Conservation (phyloP, 768 basidiomycete species). For the Collybiopsis luxurians region DNA sequence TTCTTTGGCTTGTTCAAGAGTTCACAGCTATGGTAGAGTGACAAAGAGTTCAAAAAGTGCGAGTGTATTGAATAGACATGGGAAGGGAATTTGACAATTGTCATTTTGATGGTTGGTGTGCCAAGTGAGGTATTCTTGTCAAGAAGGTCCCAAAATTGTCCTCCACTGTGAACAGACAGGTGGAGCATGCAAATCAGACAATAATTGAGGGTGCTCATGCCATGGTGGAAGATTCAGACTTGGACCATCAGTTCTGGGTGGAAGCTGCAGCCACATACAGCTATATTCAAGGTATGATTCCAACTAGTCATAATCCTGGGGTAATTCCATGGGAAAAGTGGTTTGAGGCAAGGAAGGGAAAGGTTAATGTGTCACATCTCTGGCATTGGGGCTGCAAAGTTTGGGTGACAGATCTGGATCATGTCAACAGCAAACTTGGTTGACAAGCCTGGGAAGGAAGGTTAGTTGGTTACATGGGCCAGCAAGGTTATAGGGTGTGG, state of each 20-base stretch:
- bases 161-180: not conserved
- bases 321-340: not conserved
- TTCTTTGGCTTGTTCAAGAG: not conserved
- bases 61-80: not conserved
- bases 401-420: conserved; percentile 14
- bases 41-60: not conserved
- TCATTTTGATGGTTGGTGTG: not conserved
- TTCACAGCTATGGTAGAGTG: not conserved
- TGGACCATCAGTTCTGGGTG: not conserved
- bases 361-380: conserved; percentile 12
- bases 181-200: not conserved
- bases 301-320: not conserved
- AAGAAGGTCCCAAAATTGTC: not conserved
- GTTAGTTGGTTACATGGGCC: conserved; percentile 16
- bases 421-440: conserved; percentile 9
- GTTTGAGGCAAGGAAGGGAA: not conserved
- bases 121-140: not conserved
- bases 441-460: conserved; percentile 12
- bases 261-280: not conserved
- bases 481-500: conserved; percentile 7
- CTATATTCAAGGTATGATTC: not conserved
- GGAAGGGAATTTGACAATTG: not conserved
- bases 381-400: conserved; percentile 9
- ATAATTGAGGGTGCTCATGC: not conserved
- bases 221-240: not conserved